Evolutionary conservation across 1,284 basidiomycete species (phyloP), one percentile per base, ranked within the genome.

Genomic region (Ceratobasidium sp.): DNA sequence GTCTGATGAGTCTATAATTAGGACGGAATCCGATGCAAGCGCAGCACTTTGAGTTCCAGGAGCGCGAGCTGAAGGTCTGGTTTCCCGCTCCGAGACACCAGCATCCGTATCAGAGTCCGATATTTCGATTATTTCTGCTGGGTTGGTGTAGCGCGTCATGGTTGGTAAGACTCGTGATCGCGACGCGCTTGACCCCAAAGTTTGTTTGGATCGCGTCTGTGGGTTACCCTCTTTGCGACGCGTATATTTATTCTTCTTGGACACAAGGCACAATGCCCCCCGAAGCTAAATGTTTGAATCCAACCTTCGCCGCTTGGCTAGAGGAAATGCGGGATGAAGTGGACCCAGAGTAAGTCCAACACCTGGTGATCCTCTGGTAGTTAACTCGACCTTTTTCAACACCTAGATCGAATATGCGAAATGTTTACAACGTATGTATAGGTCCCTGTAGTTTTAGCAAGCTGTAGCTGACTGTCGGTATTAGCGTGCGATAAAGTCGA

Each of bases 401-500:
- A 3, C 7, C 3, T 67, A 75, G 71, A 2, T 65, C 71, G 7
- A 75, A 75, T 15, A 52, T 56, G 32, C 46, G 71, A 37, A 65
- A 54, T 29, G 22, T 66, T 3, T 75, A 75, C 37, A 65, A 56
- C 29, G 71, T 75, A 44, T 8, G 71, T 61, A 11, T 22, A 0
- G 5, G 13, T 3, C 1, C 34, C 15, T 25, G 25, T 25, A 37
- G 57, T 37, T 40, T 1, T 54, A 32, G 15, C 13, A 22, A 5
- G 11, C 7, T 13, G 66, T 68, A 3, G 40, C 34, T n/a, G 25
- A 34, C 1, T 32, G 59, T 6, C 6, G 9, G 34, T 43, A 19
- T 43, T 44, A 75, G 71, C 71, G 71, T 29, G 71, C 71, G 1
- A 46, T 51, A n/a, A 75, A 75, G 51, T 64, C 71, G n/a, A 75